Base-by-base conservation (phyloP, 345 rosid genomes). In the Cardamine chenopodiifolia region DNA sequence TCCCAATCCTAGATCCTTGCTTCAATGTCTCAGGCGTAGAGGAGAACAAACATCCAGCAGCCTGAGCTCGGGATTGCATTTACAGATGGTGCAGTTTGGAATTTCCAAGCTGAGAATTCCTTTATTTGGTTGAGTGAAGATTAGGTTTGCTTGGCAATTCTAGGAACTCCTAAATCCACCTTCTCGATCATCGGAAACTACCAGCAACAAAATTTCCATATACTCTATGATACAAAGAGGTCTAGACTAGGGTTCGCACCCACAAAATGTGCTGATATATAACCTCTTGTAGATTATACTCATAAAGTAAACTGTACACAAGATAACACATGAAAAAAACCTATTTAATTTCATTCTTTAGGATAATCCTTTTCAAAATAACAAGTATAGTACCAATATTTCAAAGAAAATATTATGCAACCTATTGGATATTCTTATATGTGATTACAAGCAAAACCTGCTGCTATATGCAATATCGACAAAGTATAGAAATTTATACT, bases 111-210 rank as follows among this genome's bases (percentile, higher is more conserved):
- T 0, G 97, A 93, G 84, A 93, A 91, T 77, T 80, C 87, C 72
- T 93, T 89, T 71, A 85, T 89, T 70, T 55, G 82, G 70, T 74
- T 93, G 4, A 83, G 67, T n/a, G 87, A 85, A 4, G 88, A 89
- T 22, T 64, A 88, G 15, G 84, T 88, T 40, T 93, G 98, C 79
- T 76, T 93, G 77, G 98, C 97, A 1, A 76, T 91, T 53, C 64
- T 87, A 62, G 91, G 92, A 75, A 87, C 94, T 39, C 88, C 90
- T 1, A 73, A 50, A 48, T 85, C 96, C 0, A 73, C 86, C 1
- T 85, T 91, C n/a, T 93, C 97, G 0, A 93, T 93, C 56, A 89
- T 93, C 0, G 97, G 97, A 1, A 93, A 91, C 74, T 93, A 86
- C 75, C 92, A 87, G 84, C 97, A 90, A 83, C 95, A 87, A 63